Base-by-base conservation (phyloP, 148 eudicot species). In the Chenopodium berlandieri region DNA sequence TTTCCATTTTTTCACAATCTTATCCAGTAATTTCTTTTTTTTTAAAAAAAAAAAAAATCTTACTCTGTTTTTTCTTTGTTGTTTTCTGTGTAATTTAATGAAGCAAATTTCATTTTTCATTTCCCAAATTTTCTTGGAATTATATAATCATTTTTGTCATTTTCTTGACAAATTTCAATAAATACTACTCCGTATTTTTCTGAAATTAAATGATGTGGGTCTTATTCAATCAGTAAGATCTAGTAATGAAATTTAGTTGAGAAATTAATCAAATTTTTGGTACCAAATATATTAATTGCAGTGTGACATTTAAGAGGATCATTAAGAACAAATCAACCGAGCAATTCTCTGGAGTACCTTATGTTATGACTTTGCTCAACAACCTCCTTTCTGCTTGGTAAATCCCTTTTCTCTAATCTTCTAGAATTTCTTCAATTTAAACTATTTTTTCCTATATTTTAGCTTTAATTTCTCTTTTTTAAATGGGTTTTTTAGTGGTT, bases 321-420 rank as follows among this genome's bases (percentile, higher is more conserved):
- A 50, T 90, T 10, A 85, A 76, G 85, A 82, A 90, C 82, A 91
- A 79, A 80, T 89, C 93, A 4, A 91, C 93, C 0, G 94, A 91
- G 80, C 90, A 93, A 58, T 93, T 93, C 65, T 93, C 97, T 9
- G 94, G 94, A 50, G 69, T 91, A 3, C 94, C 97, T 4, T 91
- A 93, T 86, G 90, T 86, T 76, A 93, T 93, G 97, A 90, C 97
- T 62, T 78, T 91, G 78, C 97, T 93, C 88, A 93, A 93, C 90
- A 88, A 89, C 89, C 87, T 93, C 54, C 91, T 93, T 68, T 88
- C 94, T 31, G 89, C 94, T 37, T 93, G 97, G 97, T 93, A 84
- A 77, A 19, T 71, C 58, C 14, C 56, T 52, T 2, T 52, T 75
- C 10, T 46, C 14, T 64, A 5, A 56, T 78, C 2, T 73, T 79